These are phyloP conservation scores for Ajuga chamaepitys DNA, from an alignment of 257 asterid genomes.

Conservation along the genomic window DNA sequence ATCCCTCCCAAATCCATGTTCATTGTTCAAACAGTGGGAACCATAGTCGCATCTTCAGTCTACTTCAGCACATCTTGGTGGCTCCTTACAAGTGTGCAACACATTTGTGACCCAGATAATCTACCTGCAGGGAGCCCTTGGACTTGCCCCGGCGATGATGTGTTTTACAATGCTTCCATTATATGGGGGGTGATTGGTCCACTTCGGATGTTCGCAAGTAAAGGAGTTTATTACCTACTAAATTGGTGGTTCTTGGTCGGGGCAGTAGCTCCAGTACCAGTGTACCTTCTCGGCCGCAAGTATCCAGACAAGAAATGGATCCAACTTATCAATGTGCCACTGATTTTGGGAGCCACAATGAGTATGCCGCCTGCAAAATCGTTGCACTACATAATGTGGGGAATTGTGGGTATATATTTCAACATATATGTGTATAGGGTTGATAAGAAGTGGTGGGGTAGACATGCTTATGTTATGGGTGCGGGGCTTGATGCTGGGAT, in stretches of 20 bases:
- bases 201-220: constrained; percentile 39
- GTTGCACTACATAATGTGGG: constrained; percentile 68
- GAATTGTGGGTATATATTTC: constrained; percentile 33
- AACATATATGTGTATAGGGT: constrained; percentile 39
- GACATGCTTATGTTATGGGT: too few species aligned
- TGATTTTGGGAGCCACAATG: constrained; percentile 37
- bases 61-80: constrained; percentile 57
- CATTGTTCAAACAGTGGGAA: constrained; percentile 59
- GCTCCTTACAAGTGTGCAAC: constrained; percentile 35
- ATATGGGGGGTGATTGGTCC: constrained; percentile 93
- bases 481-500: too few species aligned
- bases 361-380: constrained; percentile 69
- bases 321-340: constrained; percentile 50
- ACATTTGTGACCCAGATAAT: constrained; percentile 39
- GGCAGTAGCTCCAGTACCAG: constrained; percentile 42
- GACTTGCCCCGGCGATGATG: constrained; percentile 70
- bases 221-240: constrained; percentile 45
- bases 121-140: constrained; percentile 67
- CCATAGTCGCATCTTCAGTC: constrained; percentile 42
- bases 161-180: constrained; percentile 70
- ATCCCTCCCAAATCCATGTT: constrained; percentile 88
- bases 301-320: constrained; percentile 69
- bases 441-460: constrained; percentile 56
- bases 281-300: constrained; percentile 30
- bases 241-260: constrained; percentile 72